Base-by-base conservation (phyloP, 768 basidiomycete species). In the Hygrocybe coccinea region DNA sequence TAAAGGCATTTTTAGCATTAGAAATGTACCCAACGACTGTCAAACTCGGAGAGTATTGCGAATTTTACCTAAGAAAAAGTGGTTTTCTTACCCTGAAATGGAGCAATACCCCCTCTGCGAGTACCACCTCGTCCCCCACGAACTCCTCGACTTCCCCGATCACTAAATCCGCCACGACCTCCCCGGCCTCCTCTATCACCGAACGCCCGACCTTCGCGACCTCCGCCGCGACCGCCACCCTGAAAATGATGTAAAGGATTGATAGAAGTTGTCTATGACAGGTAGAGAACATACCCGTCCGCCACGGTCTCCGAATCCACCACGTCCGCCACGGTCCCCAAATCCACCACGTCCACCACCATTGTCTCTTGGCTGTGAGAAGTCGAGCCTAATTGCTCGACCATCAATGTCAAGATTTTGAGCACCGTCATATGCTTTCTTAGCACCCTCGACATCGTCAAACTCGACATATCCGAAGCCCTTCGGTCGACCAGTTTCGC, bases 381-480 rank as follows among this genome's bases (percentile, higher is more conserved):
- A 93, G 72, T 98, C 95, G 44, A 97, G 71, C 52, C 95, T 81
- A 58, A 95, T 76, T 25, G 72, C 62, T 50, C 97, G 83, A 5
- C 95, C 95, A 33, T 85, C 89, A 49, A 97, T 78, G 56, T 94
- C 90, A 55, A 76, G 70, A 33, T 91, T 89, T 38, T 80, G 78
- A 24, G 82, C 76, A 3, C 79, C 82, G 62, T 80, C 83, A 57
- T 84, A 82, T 2, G 95, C 95, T 67, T 85, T 86, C 73, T 85
- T 86, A 10, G 97, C 90, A 52, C 80, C 74, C 24, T 85, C 89
- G 37, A 91, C 65, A 62, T 87, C 85, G 61, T 86, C 82, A 71
- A 95, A 97, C 71, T 97, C 93, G 66, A 99, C 89, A 72, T 98
- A 98, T 19, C 86, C 97, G 71, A 95, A 98, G 64, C 97, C 97